Evolutionary conservation across 768 basidiomycete species (phyloP).

Genomic region (Lactarius indigo): DNA sequence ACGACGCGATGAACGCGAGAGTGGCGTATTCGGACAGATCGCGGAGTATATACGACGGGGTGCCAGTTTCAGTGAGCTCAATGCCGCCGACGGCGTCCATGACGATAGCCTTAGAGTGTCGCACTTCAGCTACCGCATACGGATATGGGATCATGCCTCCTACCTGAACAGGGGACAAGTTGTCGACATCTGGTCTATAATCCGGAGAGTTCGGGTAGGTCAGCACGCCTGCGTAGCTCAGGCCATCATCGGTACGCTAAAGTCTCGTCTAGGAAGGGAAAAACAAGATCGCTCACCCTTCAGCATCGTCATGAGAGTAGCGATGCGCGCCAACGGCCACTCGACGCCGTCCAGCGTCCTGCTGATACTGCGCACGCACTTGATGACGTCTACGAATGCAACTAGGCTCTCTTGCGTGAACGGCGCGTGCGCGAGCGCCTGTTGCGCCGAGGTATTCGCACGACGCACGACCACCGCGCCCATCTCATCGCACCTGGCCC

Average conservation of each 20-base stretch:
- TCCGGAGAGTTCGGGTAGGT: slow-evolving; percentile 83
- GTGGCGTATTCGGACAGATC: slow-evolving; percentile 85
- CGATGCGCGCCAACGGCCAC: slow-evolving; percentile 64
- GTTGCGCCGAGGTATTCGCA: slow-evolving; percentile 18
- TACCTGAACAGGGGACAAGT: slow-evolving; percentile 77
- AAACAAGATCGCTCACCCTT: slow-evolving; percentile 47
- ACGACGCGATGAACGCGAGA: slow-evolving; percentile 82
- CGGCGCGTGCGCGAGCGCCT: slow-evolving; percentile 30
- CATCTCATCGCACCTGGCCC: slow-evolving; percentile 66
- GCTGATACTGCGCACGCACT: slow-evolving; percentile 52
- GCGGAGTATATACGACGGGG: slow-evolving; percentile 69
- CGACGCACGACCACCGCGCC: slow-evolving; percentile 49
- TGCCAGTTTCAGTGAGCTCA: slow-evolving; percentile 56
- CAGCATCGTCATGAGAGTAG: slow-evolving; percentile 69
- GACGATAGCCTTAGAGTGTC: slow-evolving; percentile 61
- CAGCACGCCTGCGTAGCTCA: slow-evolving; percentile 49
- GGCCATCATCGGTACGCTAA: background rate
- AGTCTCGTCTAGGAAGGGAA: too few species aligned
- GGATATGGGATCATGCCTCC: too few species aligned
- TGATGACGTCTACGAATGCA: slow-evolving; percentile 71
- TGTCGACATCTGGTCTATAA: slow-evolving; percentile 85
- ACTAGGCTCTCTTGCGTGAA: slow-evolving; percentile 87
- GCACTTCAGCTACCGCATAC: background rate
- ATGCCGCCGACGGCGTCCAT: slow-evolving; percentile 67
- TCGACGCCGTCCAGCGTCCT: slow-evolving; percentile 48